Base-by-base conservation (phyloP, 768 basidiomycete species). In the Tephrocybe rancida region DNA sequence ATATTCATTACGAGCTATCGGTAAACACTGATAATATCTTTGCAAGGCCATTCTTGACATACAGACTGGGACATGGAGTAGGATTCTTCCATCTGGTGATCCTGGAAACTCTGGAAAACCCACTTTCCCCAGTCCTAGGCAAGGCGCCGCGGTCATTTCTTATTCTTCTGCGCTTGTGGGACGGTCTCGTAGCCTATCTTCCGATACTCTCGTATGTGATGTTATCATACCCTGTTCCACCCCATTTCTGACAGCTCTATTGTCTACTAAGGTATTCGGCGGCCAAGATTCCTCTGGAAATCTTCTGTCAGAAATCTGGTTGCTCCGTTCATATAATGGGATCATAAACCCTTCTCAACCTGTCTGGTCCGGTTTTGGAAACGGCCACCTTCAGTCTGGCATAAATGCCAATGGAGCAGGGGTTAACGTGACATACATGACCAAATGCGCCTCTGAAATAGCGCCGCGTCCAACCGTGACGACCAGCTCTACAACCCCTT, bases 241-340 rank as follows among this genome's bases (percentile, higher is more conserved):
- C 7, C 14, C 5, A n/a, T n/a, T 19, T 21, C 21, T 52, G 50
- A 52, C 34, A 43, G n/a, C 38, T 52, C n/a, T 51, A 29, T 50
- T 37, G 38, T 19, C 16, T 46, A 49, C 56, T 24, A 55, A 80
- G 79, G 68, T 92, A 9, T 93, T 90, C 58, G 91, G 91, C 29
- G 91, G 91, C 35, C 79, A 80, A 59, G 88, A 90, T 64, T 72
- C 75, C 39, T 65, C 72, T 50, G 90, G 90, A 13, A 81, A 73
- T 22, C 85, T 88, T 63, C 74, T 91, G 3, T 79, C 83, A 35
- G 91, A 93, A 51, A 63, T 93, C 10, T 93, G 91, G 91, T 66
- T 93, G 7, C 74, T 93, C 55, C 76, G 91, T 48, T 81, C 88
- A 3, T 92, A 92, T 67, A 76, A 78, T 55, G 86, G 76, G n/a